Percentiles rank a stretch among this genome's conserved stretches.
phyloP scores from a whole-genome alignment of 2,329 filamentous ascomycete genomes.

The Fusarium secorum region DNA sequence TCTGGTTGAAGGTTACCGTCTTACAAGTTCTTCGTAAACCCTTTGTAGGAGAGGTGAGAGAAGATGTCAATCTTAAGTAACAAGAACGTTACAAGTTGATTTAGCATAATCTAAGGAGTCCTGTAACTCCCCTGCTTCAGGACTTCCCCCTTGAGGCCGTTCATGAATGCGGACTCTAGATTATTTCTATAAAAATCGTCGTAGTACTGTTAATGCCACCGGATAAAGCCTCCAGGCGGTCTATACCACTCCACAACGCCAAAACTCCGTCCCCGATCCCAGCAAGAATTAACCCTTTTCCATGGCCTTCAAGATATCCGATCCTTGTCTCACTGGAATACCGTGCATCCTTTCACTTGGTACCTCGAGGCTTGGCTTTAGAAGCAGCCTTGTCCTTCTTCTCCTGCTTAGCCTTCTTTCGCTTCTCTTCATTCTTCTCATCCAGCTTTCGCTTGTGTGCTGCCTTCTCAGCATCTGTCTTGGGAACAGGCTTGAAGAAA shows the following conservation, averaged over 20 bases:
- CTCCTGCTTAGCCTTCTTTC: constrained; percentile 93
- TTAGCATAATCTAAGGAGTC: no score
- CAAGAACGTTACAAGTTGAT: background rate
- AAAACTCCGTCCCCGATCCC: constrained; percentile 33
- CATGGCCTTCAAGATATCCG: background rate
- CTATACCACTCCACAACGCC: constrained; percentile 26
- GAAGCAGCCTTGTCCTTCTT: constrained; percentile 94
- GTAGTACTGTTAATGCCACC: background rate
- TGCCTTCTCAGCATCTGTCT: constrained; percentile 86
- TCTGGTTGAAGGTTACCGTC: background rate
- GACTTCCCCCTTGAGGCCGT: background rate
- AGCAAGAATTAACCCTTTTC: background rate
- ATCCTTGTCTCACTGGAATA: background rate
- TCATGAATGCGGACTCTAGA: background rate
- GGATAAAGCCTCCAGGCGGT: background rate
- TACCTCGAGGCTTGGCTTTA: constrained; percentile 84
- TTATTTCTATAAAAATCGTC: constrained; percentile 3
- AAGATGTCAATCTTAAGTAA: background rate
- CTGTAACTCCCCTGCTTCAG: background rate
- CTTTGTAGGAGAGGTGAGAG: background rate
- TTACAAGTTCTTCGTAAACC: background rate
- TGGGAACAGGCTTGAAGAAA: constrained; percentile 94
- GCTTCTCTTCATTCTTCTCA: constrained; percentile 88
- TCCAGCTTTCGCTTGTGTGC: constrained; percentile 92
- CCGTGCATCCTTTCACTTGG: constrained; percentile 36